Base-by-base conservation (phyloP, 208 protist genomes). In the Crithidia sp. region DNA sequence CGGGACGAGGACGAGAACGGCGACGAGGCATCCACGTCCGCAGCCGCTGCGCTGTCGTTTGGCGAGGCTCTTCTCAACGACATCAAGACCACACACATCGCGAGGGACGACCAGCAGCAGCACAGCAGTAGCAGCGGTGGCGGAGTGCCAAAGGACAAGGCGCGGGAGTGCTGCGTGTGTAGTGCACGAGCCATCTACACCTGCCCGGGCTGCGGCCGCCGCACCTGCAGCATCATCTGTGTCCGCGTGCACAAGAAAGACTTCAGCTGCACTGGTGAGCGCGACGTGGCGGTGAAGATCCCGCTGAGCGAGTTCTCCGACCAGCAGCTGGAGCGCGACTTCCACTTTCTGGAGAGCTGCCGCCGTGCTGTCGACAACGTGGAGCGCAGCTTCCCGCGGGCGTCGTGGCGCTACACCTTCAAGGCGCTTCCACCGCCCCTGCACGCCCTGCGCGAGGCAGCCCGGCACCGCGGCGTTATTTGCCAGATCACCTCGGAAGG, bases 401-500 rank as follows among this genome's bases (percentile, higher is more conserved):
- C 67, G 41, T 50, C 70, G 59, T 68, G 79, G 47, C 83, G 79
- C 57, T 94, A 91, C 76, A 89, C 76, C 41, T 93, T 83, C 81
- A 78, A 82, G 49, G 83, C 83, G 5, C 82, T 95, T 36, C 88
- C 89, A 0, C 90, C 87, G 2, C 85, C 82, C 7, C 82, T 95
- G n/a, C 77, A 88, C 63, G 85, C 88, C 12, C 74, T 97, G 63
- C 89, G 91, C 19, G 83, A 93, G 64, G 89, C 89, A 0, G 91
- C 91, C 0, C 85, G 87, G 58, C 81, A 83, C 43, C 78, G 91
- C n/a, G 93, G 93, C 17, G 89, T 97, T 1, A 75, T 96, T 13
- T 95, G 89, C 63, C 90, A 97, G 70, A 92, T 97, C 67, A 91
- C 82, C 12, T 97, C 93, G 0, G 88, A 93, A 50, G 93, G 93